A percentile compares a stretch with the other conserved stretches of the same genome.
Conservation (phyloP, 2,329 filamentous ascomycete species). For the Pseudocercospora cruenta region DNA sequence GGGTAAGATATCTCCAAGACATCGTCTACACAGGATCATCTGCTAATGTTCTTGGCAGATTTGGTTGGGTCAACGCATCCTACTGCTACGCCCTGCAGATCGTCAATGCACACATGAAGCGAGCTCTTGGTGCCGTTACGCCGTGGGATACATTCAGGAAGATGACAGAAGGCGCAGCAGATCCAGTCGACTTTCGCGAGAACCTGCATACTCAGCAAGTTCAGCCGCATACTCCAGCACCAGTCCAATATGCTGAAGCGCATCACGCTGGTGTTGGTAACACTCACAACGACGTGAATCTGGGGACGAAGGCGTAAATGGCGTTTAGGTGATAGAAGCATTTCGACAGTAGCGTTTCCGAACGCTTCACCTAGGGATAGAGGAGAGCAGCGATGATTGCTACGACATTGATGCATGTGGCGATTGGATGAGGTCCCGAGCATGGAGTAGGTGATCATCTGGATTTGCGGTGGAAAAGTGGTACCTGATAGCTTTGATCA, state of each 20-base stretch:
- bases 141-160: slow-evolving; percentile 81
- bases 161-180: slow-evolving; percentile 44
- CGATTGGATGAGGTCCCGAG: background rate
- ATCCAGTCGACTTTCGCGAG: slow-evolving; percentile 11
- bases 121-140: slow-evolving; percentile 84
- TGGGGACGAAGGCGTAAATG: slow-evolving; percentile 6
- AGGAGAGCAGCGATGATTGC: background rate
- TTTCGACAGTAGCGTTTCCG: background rate
- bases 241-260: slow-evolving; percentile 22
- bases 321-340: slow-evolving; percentile 5
- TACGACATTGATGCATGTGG: background rate
- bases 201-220: slow-evolving; percentile 12
- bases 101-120: slow-evolving; percentile 83
- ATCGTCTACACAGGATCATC: background rate
- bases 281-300: slow-evolving; percentile 21
- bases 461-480: background rate
- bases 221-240: slow-evolving; percentile 4
- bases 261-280: background rate
- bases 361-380: background rate
- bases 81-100: slow-evolving; percentile 93
- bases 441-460: background rate
- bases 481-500: background rate
- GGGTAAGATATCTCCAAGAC: slow-evolving; percentile 66
- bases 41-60: slow-evolving; percentile 57
- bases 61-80: slow-evolving; percentile 98